Base-by-base conservation (phyloP, 805 yeast genomes). In the Metschnikowia colocasiae region DNA sequence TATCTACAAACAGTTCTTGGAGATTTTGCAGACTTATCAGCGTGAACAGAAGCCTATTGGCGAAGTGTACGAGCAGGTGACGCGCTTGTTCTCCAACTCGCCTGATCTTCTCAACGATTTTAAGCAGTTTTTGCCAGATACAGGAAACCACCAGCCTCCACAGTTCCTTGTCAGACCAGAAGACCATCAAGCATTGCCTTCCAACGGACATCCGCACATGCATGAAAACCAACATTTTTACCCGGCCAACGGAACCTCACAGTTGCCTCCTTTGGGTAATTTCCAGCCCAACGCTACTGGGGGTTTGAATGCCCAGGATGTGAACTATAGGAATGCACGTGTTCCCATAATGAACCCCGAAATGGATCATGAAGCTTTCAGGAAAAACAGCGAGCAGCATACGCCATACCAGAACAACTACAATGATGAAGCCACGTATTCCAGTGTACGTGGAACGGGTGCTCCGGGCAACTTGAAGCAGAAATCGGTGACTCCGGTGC, bases 81-180 rank as follows among this genome's bases (percentile, higher is more conserved):
- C 97, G 1, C 76, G 82, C 6, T 73, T 94, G 45, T 94, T 94
- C 69, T 84, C 87, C 50, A 87, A 88, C 58, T 96, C 97, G 10
- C 98, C 98, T 0, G 99, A 94, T 60, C 75, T 94, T 49, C 71
- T 94, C 52, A 96, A 90, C 56, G 99, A 95, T 62, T 94, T 94
- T 69, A 90, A 91, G 64, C 91, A 90, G 64, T 94, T 94, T 64
- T 76, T 94, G 65, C 99, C 99, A 2, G 98, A 92, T 59, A 79
- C 85, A 4, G 67, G 75, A n/a, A 75, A 71, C 52, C 66, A 69
- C 58, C 64, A 53, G 47, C 62, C 52, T 32, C 68, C 50, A 46
- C 65, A 50, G 49, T 54, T 48, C 25, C 54, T 43, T 5, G 51
- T 48, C 42, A 55, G 59, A 3, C 62, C 63, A 22, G 63, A 59